Percentiles rank a stretch among this genome's conserved stretches.
These are phyloP conservation scores for Colletotrichum kahawae DNA, from an alignment of 2,329 filamentous ascomycete genomes.

Conservation along the genomic window DNA sequence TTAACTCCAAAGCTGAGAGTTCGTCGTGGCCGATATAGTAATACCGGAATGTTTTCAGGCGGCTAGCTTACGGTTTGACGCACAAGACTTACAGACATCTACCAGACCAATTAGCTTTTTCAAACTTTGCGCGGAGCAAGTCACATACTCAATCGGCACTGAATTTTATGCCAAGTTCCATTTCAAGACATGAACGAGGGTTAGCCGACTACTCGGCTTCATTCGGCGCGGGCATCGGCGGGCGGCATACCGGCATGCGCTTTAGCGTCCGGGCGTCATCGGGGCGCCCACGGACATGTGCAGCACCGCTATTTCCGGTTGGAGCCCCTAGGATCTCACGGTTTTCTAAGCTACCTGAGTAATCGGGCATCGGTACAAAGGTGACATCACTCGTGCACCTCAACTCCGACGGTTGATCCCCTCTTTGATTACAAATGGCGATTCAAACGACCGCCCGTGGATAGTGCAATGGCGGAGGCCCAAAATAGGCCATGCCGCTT, in stretches of 20 bases:
- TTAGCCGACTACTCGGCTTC: background rate
- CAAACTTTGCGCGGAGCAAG: too few species aligned
- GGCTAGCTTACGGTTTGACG: too few species aligned
- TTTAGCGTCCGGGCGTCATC: background rate
- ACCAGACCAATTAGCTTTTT: too few species aligned
- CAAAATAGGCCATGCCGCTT: background rate
- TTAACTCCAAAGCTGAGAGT: too few species aligned
- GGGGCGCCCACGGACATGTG: background rate
- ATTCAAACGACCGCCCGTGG: background rate
- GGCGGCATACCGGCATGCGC: background rate
- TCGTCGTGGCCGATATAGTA: too few species aligned
- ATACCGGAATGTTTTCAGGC: too few species aligned
- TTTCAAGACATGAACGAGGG: fast-evolving
- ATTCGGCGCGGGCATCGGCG: background rate
- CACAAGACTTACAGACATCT: too few species aligned
- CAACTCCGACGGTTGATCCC: background rate
- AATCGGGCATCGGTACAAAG: background rate
- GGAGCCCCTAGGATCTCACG: background rate
- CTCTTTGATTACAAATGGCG: background rate
- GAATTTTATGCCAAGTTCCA: fast-evolving
- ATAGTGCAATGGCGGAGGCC: background rate
- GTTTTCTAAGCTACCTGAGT: background rate
- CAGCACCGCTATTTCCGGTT: background rate
- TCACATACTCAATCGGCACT: background rate
- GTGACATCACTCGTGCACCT: background rate